These are phyloP conservation scores for Leucaena leucocephala DNA, from an alignment of 306 rosid species.

Conservation along the genomic window DNA sequence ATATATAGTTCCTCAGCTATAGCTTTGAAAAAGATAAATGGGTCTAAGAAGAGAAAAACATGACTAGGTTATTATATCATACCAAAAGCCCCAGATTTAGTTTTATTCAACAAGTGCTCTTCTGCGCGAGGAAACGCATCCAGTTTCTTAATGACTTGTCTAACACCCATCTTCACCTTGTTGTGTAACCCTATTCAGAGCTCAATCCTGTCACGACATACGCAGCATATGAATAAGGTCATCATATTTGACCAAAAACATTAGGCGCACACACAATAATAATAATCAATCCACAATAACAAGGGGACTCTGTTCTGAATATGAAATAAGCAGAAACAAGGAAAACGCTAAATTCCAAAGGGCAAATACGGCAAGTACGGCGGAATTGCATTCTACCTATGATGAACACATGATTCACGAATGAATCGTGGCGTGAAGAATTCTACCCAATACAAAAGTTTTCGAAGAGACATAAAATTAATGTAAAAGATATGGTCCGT, in stretches of 20 bases:
- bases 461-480: background rate
- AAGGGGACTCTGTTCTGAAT: background rate
- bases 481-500: background rate
- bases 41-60: background rate
- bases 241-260: background rate
- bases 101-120: conserved; percentile 88
- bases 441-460: background rate
- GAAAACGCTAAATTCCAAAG: background rate
- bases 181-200: background rate
- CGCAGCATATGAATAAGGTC: background rate
- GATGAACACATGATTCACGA: background rate
- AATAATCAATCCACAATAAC: background rate
- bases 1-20: background rate
- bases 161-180: conserved; percentile 66
- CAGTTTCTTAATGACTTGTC: conserved; percentile 68
- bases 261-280: background rate
- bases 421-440: conserved; percentile 9
- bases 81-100: conserved; percentile 98
- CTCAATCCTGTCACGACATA: conserved; percentile 16
- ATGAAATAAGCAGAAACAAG: background rate
- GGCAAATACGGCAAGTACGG: background rate
- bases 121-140: conserved; percentile 99
- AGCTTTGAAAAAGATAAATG: background rate
- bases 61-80: background rate
- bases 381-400: background rate